Conservation (phyloP, 2,329 filamentous ascomycete species). For the Paraconiothyrium brasiliense region DNA sequence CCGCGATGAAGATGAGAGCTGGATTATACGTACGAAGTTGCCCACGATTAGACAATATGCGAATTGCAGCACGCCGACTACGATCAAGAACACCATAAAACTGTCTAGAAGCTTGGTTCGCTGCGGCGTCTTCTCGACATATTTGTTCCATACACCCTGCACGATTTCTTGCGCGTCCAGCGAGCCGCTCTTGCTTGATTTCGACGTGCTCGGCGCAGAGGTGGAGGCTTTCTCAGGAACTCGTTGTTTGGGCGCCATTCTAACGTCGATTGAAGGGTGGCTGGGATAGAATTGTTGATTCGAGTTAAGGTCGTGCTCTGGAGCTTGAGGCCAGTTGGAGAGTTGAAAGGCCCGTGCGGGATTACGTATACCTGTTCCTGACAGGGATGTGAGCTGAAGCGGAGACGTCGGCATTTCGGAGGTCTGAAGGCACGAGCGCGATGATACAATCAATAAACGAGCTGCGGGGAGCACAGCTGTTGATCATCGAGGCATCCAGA, state of each 20-base stretch:
- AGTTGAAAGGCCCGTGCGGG: slow-evolving; percentile 18
- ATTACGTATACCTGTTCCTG: slow-evolving; percentile 15
- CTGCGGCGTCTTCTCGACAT: slow-evolving; percentile 83
- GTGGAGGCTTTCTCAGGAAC: slow-evolving; percentile 22
- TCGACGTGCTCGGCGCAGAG: slow-evolving; percentile 25
- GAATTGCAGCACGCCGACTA: slow-evolving; percentile 91
- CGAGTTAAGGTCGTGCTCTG: slow-evolving; percentile 21
- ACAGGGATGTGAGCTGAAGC: slow-evolving; percentile 19
- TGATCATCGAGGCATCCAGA: background rate
- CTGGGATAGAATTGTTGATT: slow-evolving; percentile 5
- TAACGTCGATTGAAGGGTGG: slow-evolving; percentile 18
- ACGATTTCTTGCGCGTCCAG: slow-evolving; percentile 66
- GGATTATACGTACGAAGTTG: slow-evolving; percentile 79
- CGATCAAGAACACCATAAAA: slow-evolving; percentile 87
- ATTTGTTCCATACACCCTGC: slow-evolving; percentile 77
- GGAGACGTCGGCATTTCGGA: slow-evolving; percentile 19
- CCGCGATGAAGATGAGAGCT: background rate
- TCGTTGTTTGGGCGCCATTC: slow-evolving; percentile 48
- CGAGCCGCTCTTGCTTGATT: slow-evolving; percentile 32
- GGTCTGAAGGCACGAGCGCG: background rate
- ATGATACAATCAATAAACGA: slow-evolving; percentile 17
- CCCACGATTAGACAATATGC: slow-evolving; percentile 89
- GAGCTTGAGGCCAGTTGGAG: slow-evolving; percentile 32
- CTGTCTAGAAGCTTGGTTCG: slow-evolving; percentile 90
- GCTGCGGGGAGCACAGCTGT: slow-evolving; percentile 18